Percentiles rank a stretch among this genome's conserved stretches.
These are phyloP conservation scores for Hyparrhenia diplandra DNA, from an alignment of 176 grass and related monocot species.

Conservation along the genomic window DNA sequence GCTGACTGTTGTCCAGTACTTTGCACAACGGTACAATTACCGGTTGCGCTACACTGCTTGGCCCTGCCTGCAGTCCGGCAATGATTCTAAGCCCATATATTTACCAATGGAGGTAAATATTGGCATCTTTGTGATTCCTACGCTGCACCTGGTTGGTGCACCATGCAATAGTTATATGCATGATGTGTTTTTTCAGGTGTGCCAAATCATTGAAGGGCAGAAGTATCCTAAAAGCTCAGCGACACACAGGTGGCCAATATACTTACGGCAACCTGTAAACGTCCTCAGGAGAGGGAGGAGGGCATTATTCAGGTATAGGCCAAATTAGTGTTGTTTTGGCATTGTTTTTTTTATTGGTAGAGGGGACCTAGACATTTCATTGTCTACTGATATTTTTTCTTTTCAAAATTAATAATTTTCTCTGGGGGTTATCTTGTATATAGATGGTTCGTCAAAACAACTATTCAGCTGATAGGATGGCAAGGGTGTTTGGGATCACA, in stretches of 20 bases:
- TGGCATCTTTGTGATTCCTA: background rate
- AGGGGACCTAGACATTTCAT: background rate
- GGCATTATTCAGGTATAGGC: slow-evolving; percentile 46
- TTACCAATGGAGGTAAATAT: slow-evolving; percentile 77
- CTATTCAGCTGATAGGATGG: slow-evolving; percentile 50
- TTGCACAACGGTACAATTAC: slow-evolving; percentile 40
- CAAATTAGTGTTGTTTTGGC: background rate
- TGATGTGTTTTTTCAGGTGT: slow-evolving; percentile 48
- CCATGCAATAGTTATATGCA: background rate
- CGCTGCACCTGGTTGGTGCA: background rate
- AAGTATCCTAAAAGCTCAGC: slow-evolving; percentile 62
- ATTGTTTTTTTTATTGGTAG: background rate
- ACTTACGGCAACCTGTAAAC: slow-evolving; percentile 51
- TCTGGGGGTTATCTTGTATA: slow-evolving; percentile 10
- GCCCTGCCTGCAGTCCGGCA: slow-evolving; percentile 80
- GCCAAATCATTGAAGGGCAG: slow-evolving; percentile 73
- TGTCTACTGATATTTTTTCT: background rate
- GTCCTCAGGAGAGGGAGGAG: slow-evolving; percentile 42
- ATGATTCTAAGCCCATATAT: slow-evolving; percentile 48
- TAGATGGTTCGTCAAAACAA: slow-evolving; percentile 55
- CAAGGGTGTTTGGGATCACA: slow-evolving; percentile 46
- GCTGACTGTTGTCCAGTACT: slow-evolving; percentile 61
- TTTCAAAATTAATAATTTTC: background rate
- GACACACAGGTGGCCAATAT: slow-evolving; percentile 44
- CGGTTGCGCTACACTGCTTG: slow-evolving; percentile 34